Conservation (phyloP, 371 early-diverging fungal genomes). For the Capniomyces stellatus region DNA sequence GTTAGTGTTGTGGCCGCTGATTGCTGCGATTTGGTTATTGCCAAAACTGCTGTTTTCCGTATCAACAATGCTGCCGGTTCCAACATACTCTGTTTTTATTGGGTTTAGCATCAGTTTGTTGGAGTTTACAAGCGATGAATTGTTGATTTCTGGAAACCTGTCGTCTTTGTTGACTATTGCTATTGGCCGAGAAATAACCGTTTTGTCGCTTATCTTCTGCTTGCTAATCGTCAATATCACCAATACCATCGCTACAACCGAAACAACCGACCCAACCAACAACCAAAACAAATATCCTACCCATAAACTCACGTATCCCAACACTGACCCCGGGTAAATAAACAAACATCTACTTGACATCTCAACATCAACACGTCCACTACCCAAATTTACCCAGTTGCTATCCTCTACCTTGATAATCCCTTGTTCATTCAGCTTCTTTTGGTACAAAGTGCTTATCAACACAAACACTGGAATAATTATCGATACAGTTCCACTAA, state of each 20-base stretch:
- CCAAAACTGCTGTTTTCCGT: too few species aligned
- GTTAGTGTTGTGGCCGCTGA: not conserved
- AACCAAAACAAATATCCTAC: not conserved
- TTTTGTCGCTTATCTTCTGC: not conserved
- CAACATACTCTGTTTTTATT: too few species aligned
- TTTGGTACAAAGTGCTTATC: not conserved
- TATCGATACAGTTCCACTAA: not conserved
- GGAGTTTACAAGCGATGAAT: too few species aligned
- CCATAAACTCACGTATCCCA: not conserved
- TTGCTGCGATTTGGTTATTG: not conserved
- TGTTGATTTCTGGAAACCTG: too few species aligned
- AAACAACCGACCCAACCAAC: not conserved
- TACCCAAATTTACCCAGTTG: too few species aligned
- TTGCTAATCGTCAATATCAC: not conserved
- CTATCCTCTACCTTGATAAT: too few species aligned
- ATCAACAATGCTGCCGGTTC: not conserved
- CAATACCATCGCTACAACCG: not conserved
- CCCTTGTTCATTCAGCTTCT: not conserved
- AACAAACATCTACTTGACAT: too few species aligned
- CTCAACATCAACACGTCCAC: too few species aligned
- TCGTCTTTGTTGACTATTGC: too few species aligned
- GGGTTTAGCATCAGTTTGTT: too few species aligned
- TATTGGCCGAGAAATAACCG: not conserved
- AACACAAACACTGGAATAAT: not conserved
- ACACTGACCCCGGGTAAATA: not conserved